Conservation (phyloP, 257 asterid genomes). For the Coffea eugenioides region DNA sequence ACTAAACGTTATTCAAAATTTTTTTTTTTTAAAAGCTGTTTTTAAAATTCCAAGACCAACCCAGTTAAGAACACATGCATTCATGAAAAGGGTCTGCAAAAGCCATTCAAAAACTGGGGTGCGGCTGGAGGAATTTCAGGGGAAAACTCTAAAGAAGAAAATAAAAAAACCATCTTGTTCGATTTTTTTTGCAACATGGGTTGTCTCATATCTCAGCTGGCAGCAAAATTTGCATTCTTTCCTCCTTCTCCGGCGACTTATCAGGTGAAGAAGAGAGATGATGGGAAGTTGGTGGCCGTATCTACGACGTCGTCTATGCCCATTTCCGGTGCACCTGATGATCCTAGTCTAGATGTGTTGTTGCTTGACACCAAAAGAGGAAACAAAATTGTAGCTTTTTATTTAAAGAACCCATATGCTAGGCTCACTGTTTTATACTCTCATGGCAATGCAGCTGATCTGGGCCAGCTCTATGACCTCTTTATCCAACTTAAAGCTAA, state of each 20-base stretch:
- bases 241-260: conserved; percentile 95
- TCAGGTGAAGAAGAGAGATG: conserved; percentile 70
- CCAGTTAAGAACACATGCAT: conserved; percentile 43
- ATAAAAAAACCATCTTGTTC: not conserved
- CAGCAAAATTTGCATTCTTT: conserved; percentile 93
- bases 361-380: conserved; percentile 70
- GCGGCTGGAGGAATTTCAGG: conserved; percentile 16
- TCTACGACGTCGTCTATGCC: conserved; percentile 68
- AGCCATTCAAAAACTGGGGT: conserved; percentile 23
- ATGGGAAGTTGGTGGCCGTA: conserved; percentile 77
- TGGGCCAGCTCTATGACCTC: conserved; percentile 95
- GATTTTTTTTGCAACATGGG: conserved; percentile 52
- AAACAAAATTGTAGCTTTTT: conserved; percentile 88
- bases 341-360: conserved; percentile 66
- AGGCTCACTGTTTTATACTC: conserved; percentile 84
- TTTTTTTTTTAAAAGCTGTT: not conserved
- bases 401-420: conserved; percentile 80
- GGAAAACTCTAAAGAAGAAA: not conserved
- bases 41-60: conserved; percentile 3
- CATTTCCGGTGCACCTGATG: conserved; percentile 59
- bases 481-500: conserved; percentile 94
- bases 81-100: conserved; percentile 47
- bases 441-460: conserved; percentile 99
- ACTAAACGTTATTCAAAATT: not conserved
- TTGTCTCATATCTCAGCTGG: conserved; percentile 78